Base-by-base conservation (phyloP, 345 rosid genomes). In the Salix arbutifolia region DNA sequence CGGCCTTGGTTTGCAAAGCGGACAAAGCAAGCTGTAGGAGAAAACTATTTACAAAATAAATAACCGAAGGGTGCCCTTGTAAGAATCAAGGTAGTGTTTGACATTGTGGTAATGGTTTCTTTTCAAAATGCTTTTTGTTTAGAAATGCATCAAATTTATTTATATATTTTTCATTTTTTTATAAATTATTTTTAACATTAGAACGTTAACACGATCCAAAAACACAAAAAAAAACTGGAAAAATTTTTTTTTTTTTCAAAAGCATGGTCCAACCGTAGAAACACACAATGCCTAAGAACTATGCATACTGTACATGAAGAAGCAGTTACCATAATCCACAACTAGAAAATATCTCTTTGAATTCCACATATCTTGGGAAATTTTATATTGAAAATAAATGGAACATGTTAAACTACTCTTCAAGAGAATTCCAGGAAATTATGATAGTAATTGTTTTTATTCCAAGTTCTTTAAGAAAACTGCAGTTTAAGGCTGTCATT, bases 1-100 rank as follows among this genome's bases (percentile, higher is more conserved):
- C 97, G 73, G 93, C 96, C 82, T 84, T 77, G 64, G 69, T 85
- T 90, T 91, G 97, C 87, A 96, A 80, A 85, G 75, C 76, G 68
- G 88, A 86, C 69, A 92, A 86, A 77, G 90, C 88, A 73, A 78
- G 65, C 97, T 94, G 87, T 58, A 80, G 66, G 38, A 23, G 69
- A 10, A 60, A 50, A 68, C 19, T 23, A 72, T 17, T 70, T 40
- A 33, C 12, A 79, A 68, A 48, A 2, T 33, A 26, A 65, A 35
- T 30, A 23, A 68, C 56, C 23, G 44, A 67, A 62, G 74, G 46
- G 46, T 30, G 37, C 58, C 40, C 33, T 21, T 9, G 6, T 17
- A 68, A 25, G 12, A 40, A 60, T 75, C 38, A 16, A 56, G 3
- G 1, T 10, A 40, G 44, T 40, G 4, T 40, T 40, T 40, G 4